Evolutionary conservation across 2,329 filamentous ascomycete genomes (phyloP), one percentile per base, ranked within the genome.

Genomic region (Periconia sp.): DNA sequence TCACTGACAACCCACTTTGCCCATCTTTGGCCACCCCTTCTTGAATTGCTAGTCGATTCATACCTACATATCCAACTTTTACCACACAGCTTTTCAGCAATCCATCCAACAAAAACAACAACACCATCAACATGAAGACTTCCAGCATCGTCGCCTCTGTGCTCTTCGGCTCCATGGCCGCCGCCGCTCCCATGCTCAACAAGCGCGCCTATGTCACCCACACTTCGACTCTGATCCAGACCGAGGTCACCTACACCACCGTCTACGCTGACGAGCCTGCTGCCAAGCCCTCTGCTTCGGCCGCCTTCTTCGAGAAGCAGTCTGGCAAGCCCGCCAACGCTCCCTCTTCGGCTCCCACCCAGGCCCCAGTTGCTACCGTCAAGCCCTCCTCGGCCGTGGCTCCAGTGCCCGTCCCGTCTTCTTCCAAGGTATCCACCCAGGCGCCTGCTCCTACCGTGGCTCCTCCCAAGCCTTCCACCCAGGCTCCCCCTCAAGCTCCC

Each of bases 31-130:
- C 54, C 45, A 27, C 51, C 50, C 48, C 58, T 60, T 55, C 58
- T 60, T 55, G 63, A 69, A 67, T 70, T 70, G 70, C 70, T 62
- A 73, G 70, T 50, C 70, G 57, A 69, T 70, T 70, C 69, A 61
- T 50, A 47, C 27, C 40, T 41, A 45, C 45, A 57, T n/a, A n/a
- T n/a, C 46, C 56, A 52, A 49, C 47, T 49, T 43, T 52, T 62
- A 50, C 60, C 61, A 48, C 55, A 53, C 59, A 53, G 52, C 40
- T 49, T 59, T 31, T 55, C 58, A 66, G 59, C 61, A 68, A 45
- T 37, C 15, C 8, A 33, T 33, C 33, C 23, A 27, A 27, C 3
- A 27, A 27, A 27, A 47, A 45, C 44, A 54, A 47, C 41, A 59
- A 56, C 35, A 45, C 14, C 15, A 6, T 47, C 57, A 70, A 63